Evolutionary conservation across 768 basidiomycete genomes (phyloP).

Genomic region (Termitomyces sp.): DNA sequence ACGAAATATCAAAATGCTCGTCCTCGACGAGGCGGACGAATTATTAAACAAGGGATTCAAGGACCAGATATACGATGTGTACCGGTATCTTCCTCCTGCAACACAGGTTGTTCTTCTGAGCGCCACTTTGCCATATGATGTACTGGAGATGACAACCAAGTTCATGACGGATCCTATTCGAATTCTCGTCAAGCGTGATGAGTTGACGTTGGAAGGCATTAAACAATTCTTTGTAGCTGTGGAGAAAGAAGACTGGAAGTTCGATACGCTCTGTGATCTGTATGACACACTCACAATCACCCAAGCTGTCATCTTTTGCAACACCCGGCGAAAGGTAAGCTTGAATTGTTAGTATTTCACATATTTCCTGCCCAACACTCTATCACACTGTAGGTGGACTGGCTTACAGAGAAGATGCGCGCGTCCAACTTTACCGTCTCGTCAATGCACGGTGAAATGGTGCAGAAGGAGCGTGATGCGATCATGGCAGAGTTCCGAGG

Average conservation of each 20-base stretch:
- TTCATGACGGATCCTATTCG: slow-evolving; percentile 99
- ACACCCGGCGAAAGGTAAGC: slow-evolving; percentile 89
- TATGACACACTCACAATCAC: slow-evolving; percentile 99
- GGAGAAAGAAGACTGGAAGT: slow-evolving; percentile 99
- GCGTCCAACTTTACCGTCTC: slow-evolving; percentile 98
- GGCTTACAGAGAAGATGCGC: slow-evolving; percentile 98
- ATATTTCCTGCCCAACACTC: slow-evolving; percentile 5
- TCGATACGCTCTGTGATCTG: slow-evolving; percentile 94
- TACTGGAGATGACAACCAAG: slow-evolving; percentile 98
- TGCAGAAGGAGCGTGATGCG: slow-evolving; percentile 89
- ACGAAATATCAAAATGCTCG: slow-evolving; percentile 96
- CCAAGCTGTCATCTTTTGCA: slow-evolving; percentile 99
- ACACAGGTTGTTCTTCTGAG: slow-evolving; percentile 97
- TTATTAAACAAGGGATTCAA: slow-evolving; percentile 97
- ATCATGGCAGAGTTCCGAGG: slow-evolving; percentile 97
- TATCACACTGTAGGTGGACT: slow-evolving; percentile 65
- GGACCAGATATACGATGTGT: slow-evolving; percentile 99
- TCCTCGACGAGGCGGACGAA: slow-evolving; percentile 94
- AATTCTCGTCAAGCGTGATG: slow-evolving; percentile 98
- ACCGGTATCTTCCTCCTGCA: slow-evolving; percentile 93
- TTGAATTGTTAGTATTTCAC: not conserved
- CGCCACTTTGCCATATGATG: slow-evolving; percentile 94
- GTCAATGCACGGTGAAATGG: slow-evolving; percentile 95
- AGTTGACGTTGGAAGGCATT: slow-evolving; percentile 94
- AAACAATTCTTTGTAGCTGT: slow-evolving; percentile 98